These are phyloP conservation scores for Myochromella boudieri DNA, from an alignment of 768 basidiomycete species.

Conservation along the genomic window DNA sequence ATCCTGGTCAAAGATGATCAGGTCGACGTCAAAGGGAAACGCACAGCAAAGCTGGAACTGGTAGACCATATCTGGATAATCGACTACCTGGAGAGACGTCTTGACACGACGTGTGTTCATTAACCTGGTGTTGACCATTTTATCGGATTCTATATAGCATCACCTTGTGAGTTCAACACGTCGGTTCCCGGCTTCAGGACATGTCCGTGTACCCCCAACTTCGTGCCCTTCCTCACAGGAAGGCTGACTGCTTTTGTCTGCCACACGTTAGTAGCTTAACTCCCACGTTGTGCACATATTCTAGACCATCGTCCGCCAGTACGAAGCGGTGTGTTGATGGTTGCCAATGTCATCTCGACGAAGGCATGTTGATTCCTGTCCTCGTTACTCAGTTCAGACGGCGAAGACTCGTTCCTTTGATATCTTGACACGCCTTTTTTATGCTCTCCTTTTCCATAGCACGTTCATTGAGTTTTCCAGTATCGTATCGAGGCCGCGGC, in stretches of 20 bases:
- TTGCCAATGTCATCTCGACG: slow-evolving; percentile 27
- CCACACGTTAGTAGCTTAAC: slow-evolving; percentile 38
- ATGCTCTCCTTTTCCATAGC: slow-evolving; percentile 15
- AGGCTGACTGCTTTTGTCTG: slow-evolving; percentile 34
- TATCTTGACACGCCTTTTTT: slow-evolving; percentile 5
- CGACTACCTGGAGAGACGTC: slow-evolving; percentile 16
- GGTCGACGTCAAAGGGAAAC: slow-evolving; percentile 22
- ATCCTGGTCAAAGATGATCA: slow-evolving; percentile 3
- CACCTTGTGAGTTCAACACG: background rate
- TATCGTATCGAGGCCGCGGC: slow-evolving; percentile 1
- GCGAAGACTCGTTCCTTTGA: slow-evolving; percentile 21
- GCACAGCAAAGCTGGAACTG: slow-evolving; percentile 29
- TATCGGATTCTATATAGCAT: slow-evolving; percentile 8
- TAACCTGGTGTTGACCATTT: slow-evolving; percentile 12
- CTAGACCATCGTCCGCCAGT: slow-evolving; percentile 24
- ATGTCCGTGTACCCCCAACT: slow-evolving; percentile 36
- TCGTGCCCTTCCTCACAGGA: slow-evolving; percentile 39
- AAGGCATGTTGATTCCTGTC: slow-evolving; percentile 16
- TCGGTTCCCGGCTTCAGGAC: slow-evolving; percentile 12
- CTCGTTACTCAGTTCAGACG: slow-evolving; percentile 19
- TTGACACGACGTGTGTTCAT: slow-evolving; percentile 25
- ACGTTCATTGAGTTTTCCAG: slow-evolving; percentile 12
- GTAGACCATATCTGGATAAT: slow-evolving; percentile 4
- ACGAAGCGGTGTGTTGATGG: slow-evolving; percentile 14
- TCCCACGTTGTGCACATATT: slow-evolving; percentile 26